phyloP scores from a whole-genome alignment of 805 yeast genomes.

The Metschnikowia cubensis region DNA sequence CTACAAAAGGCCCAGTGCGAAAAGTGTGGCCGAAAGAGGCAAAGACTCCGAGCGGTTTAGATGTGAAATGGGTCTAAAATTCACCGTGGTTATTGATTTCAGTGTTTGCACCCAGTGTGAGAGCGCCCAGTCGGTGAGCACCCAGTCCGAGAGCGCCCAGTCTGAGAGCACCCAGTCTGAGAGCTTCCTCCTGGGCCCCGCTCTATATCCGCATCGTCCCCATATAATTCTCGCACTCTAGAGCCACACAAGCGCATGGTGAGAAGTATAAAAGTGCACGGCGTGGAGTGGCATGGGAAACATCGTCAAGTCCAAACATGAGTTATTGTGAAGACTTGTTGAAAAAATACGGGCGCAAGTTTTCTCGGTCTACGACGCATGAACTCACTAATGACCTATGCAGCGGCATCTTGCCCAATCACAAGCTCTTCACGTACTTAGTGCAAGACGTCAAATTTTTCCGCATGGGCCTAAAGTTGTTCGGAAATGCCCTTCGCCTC shows the following conservation, averaged over 20 bases:
- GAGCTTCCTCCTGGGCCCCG: no score
- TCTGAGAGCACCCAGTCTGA: neutral
- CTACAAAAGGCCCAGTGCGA: neutral
- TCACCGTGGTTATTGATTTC: neutral
- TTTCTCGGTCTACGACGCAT: conserved; percentile 33
- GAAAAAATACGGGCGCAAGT: conserved; percentile 19
- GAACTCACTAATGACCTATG: conserved; percentile 44
- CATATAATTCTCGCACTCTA: conserved; percentile 4
- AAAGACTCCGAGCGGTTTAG: neutral
- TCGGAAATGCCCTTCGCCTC: conserved; percentile 42
- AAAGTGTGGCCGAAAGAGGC: no score
- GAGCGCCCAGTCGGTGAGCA: no score
- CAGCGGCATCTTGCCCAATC: conserved; percentile 41
- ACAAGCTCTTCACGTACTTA: conserved; percentile 41
- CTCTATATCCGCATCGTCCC: neutral
- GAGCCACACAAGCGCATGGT: conserved; percentile 11
- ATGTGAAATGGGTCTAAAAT: neutral
- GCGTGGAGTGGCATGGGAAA: neutral
- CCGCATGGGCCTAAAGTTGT: conserved; percentile 37
- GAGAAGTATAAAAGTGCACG: conserved; percentile 1
- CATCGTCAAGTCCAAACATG: conserved; percentile 8
- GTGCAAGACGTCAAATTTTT: conserved; percentile 49
- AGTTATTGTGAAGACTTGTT: conserved; percentile 20
- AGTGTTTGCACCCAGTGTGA: neutral
- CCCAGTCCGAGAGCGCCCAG: no score